Percentiles rank a stretch among this genome's conserved stretches.
Conservation (phyloP, 371 early-diverging fungal species). For the Coemansia linderi region DNA sequence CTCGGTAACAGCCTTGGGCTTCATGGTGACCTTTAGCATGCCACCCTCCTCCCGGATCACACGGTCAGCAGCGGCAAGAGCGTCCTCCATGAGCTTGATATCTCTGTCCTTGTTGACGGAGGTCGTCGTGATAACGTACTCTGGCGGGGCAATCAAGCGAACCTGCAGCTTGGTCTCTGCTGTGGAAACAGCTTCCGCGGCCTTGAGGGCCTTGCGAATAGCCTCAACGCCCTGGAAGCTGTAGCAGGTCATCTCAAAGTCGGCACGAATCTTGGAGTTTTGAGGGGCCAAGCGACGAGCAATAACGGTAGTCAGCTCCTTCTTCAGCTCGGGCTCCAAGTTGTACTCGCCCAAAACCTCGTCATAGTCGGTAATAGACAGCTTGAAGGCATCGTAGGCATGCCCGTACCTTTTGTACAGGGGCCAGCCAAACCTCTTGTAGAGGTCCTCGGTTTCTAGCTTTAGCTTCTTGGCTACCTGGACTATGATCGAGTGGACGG, state of each 20-base stretch:
- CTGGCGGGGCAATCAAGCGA: slow-evolving; percentile 87
- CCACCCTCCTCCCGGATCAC: slow-evolving; percentile 75
- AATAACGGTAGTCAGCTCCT: slow-evolving; percentile 85
- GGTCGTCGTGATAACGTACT: slow-evolving; percentile 91
- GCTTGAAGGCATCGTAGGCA: slow-evolving; percentile 96
- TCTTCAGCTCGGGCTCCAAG: slow-evolving; percentile 64
- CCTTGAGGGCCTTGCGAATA: slow-evolving; percentile 89
- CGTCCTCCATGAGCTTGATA: slow-evolving; percentile 86
- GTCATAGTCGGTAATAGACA: slow-evolving; percentile 87
- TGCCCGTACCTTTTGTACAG: slow-evolving; percentile 97
- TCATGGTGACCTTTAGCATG: slow-evolving; percentile 84
- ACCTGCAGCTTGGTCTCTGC: slow-evolving; percentile 85
- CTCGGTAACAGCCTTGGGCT: slow-evolving; percentile 85
- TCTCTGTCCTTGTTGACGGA: slow-evolving; percentile 86
- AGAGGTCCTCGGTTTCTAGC: slow-evolving; percentile 81
- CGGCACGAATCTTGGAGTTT: slow-evolving; percentile 95
- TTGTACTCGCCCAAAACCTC: slow-evolving; percentile 82
- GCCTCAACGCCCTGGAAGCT: slow-evolving; percentile 97
- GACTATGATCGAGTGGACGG: slow-evolving; percentile 64
- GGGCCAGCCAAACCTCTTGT: slow-evolving; percentile 95
- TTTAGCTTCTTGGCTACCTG: slow-evolving; percentile 87
- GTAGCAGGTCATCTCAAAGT: slow-evolving; percentile 96
- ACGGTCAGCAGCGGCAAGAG: slow-evolving; percentile 81
- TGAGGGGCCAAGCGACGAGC: slow-evolving; percentile 92
- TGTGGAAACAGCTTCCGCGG: slow-evolving; percentile 87